phyloP scores from a whole-genome alignment of 331 rosid genomes.

The Quercus lobata region DNA sequence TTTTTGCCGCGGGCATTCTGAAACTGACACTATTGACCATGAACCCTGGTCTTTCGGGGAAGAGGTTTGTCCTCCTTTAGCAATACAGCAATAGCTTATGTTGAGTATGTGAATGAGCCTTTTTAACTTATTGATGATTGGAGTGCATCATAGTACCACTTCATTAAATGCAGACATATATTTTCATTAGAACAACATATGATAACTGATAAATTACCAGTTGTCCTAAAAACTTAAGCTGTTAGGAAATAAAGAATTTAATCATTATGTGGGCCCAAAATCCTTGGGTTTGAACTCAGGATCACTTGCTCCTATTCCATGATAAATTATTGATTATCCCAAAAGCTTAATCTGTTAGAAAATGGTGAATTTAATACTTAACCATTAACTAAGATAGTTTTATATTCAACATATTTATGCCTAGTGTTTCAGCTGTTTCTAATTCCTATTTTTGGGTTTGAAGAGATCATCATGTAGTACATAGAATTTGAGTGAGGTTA shows the following conservation, averaged over 20 bases:
- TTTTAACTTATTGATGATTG: background rate
- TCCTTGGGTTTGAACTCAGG: no score
- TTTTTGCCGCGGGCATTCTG: conserved; percentile 86
- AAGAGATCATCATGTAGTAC: background rate
- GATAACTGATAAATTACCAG: background rate
- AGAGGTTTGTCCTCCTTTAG: conserved; percentile 59
- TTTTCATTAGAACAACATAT: background rate
- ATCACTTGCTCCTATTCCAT: no score
- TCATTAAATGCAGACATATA: background rate
- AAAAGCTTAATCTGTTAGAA: no score
- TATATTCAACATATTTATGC: background rate
- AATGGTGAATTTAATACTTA: no score
- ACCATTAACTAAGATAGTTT: background rate
- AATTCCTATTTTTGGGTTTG: background rate
- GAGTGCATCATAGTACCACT: background rate
- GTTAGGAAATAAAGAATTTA: no score
- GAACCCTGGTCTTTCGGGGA: conserved; percentile 96
- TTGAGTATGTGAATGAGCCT: background rate
- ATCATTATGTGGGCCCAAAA: no score
- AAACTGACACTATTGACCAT: conserved; percentile 57
- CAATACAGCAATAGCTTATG: background rate
- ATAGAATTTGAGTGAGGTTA: background rate
- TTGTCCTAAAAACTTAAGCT: no score
- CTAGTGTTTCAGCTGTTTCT: background rate
- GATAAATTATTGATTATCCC: no score